phyloP scores from a whole-genome alignment of 768 basidiomycete genomes.

The Termitomyces sp. region DNA sequence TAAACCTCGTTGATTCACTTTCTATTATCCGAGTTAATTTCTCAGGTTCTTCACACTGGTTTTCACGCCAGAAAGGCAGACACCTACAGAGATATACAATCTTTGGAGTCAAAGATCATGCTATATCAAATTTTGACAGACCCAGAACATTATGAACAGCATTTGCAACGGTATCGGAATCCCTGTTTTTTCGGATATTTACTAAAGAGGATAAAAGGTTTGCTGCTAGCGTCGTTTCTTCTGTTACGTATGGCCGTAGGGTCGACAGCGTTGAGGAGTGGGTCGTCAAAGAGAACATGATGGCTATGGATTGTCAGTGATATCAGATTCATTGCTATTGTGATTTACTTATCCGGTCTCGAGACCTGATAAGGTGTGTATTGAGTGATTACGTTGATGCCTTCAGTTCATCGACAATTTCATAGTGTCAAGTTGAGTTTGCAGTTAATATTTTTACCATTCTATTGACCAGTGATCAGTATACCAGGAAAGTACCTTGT shows the following conservation, averaged over 20 bases:
- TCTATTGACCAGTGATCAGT: conserved; percentile 16
- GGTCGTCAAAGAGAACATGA: conserved; percentile 41
- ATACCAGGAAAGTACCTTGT: conserved; percentile 46
- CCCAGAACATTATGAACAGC: conserved; percentile 33
- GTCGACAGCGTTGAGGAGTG: conserved; percentile 40
- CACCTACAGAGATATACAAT: conserved; percentile 41
- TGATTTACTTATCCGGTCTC: neutral
- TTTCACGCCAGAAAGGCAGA: conserved; percentile 36
- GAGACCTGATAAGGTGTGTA: conserved; percentile 2
- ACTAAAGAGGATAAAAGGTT: conserved; percentile 20
- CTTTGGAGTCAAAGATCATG: conserved; percentile 38
- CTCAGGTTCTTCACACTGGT: conserved; percentile 38
- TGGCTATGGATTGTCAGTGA: conserved; percentile 35
- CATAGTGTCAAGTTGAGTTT: conserved; percentile 3
- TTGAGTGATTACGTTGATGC: neutral
- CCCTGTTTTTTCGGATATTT: neutral
- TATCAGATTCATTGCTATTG: neutral
- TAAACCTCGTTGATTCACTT: neutral
- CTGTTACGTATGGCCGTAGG: conserved; percentile 35
- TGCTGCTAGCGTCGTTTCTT: conserved; percentile 38
- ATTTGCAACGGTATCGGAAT: conserved; percentile 29
- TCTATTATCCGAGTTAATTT: neutral
- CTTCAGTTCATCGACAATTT: neutral
- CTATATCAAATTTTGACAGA: conserved; percentile 33
- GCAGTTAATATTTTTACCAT: too few species aligned